Conservation (phyloP, 1,284 basidiomycete species). For the Porphyrellus sp. region DNA sequence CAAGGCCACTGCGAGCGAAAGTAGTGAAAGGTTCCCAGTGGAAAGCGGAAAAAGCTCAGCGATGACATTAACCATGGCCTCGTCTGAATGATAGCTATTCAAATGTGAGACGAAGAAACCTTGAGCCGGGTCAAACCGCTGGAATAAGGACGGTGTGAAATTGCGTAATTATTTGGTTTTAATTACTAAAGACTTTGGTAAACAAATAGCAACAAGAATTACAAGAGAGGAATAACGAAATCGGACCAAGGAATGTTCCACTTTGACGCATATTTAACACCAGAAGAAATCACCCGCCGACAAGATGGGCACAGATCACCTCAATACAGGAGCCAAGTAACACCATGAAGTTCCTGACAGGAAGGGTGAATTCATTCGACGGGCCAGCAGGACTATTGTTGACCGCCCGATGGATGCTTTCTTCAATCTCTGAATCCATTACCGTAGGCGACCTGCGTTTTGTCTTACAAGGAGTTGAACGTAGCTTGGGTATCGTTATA, state of each 20-base stretch:
- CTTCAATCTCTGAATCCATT: background rate
- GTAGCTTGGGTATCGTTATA: constrained; percentile 2
- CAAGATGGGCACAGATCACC: constrained; percentile 1
- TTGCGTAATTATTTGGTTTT: constrained; percentile 20
- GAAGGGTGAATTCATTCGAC: background rate
- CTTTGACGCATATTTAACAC: background rate
- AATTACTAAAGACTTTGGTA: constrained; percentile 7
- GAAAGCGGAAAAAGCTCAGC: constrained; percentile 25
- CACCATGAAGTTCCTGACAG: constrained; percentile 4
- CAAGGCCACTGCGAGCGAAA: constrained; percentile 26
- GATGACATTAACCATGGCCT: constrained; percentile 3
- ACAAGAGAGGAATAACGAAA: background rate
- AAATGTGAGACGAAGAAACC: constrained; percentile 6
- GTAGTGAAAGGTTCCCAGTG: constrained; percentile 17
- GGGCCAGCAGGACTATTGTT: background rate
- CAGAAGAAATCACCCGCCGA: background rate
- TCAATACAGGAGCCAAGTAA: constrained; percentile 5
- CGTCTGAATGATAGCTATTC: constrained; percentile 8
- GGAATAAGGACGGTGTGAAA: background rate
- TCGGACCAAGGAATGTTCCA: background rate
- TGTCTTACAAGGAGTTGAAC: background rate
- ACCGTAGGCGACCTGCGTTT: background rate
- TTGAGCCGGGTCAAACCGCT: background rate
- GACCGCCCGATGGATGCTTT: background rate
- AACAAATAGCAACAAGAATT: constrained; percentile 9